These are phyloP conservation scores for Cinnamomum chago DNA, from an alignment of 164 flowering plant species.

Conservation along the genomic window DNA sequence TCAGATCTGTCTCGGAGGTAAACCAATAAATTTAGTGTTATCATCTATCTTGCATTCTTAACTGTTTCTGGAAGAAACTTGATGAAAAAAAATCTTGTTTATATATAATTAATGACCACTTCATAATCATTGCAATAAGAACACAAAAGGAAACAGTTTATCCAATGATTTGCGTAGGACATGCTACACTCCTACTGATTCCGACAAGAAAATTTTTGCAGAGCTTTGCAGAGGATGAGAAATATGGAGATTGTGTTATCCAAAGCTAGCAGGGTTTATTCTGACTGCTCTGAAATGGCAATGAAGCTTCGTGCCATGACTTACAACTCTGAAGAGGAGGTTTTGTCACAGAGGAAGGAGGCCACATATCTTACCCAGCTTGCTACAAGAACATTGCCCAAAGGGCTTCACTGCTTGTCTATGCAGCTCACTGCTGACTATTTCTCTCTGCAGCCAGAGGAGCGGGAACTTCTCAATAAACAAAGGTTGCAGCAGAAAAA, in stretches of 20 bases:
- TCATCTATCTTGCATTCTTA: not conserved
- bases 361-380: conserved; percentile 63
- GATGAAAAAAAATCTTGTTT: not conserved
- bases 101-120: too few relatives aligned
- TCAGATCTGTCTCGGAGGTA: conserved; percentile 79
- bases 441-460: conserved; percentile 56
- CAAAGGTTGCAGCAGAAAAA: conserved; percentile 43
- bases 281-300: conserved; percentile 70
- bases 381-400: conserved; percentile 83
- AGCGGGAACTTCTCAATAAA: conserved; percentile 45
- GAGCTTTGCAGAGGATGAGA: conserved; percentile 73
- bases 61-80: not conserved
- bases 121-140: too few relatives aligned
- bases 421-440: conserved; percentile 87
- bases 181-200: not conserved
- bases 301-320: conserved; percentile 84
- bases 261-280: conserved; percentile 60
- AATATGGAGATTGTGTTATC: conserved; percentile 61
- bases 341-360: conserved; percentile 56
- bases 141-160: not conserved
- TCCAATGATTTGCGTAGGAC: not conserved
- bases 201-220: conserved; percentile 28
- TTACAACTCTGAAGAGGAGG: conserved; percentile 68
- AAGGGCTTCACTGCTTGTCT: conserved; percentile 90
- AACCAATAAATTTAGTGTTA: not conserved